Evolutionary conservation across 208 protist genomes (phyloP).

Genomic region (Herpetomonas samuelpessoai): DNA sequence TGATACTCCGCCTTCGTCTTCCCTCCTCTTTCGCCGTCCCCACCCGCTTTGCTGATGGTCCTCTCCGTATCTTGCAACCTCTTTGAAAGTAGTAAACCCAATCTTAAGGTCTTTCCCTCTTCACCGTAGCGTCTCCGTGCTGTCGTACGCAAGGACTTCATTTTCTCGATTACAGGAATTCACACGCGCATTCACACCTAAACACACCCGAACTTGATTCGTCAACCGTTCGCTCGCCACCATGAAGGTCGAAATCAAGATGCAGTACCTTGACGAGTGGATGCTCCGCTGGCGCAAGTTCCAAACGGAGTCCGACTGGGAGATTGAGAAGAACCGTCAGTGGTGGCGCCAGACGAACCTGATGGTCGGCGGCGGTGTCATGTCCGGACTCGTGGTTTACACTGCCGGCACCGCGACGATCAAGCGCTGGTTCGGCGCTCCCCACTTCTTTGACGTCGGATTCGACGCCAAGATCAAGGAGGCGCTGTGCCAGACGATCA

Average conservation of each 20-base stretch:
- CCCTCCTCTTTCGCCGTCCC: not conserved
- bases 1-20: too few relatives aligned
- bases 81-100: not conserved
- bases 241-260: constrained; percentile 82
- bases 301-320: constrained; percentile 88
- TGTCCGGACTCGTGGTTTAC: constrained; percentile 52
- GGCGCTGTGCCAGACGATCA: constrained; percentile 46
- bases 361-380: constrained; percentile 33
- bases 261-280: constrained; percentile 91
- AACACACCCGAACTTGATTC: too few relatives aligned
- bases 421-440: constrained; percentile 73
- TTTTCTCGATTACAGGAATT: too few relatives aligned
- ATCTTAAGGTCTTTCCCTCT: too few relatives aligned
- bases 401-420: constrained; percentile 74
- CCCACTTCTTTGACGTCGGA: constrained; percentile 87
- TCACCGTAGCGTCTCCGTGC: not conserved
- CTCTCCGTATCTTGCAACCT: not conserved
- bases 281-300: constrained; percentile 91
- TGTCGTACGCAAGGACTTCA: not conserved
- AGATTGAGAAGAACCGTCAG: constrained; percentile 85
- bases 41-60: too few relatives aligned
- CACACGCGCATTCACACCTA: too few relatives aligned
- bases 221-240: constrained; percentile 6
- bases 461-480: constrained; percentile 71
- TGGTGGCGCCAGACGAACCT: constrained; percentile 79